Percentiles rank a stretch among this genome's conserved stretches.
Evolutionary conservation across 495 filamentous ascomycete genomes (phyloP).

Genomic region (Aspergillus biplanus): DNA sequence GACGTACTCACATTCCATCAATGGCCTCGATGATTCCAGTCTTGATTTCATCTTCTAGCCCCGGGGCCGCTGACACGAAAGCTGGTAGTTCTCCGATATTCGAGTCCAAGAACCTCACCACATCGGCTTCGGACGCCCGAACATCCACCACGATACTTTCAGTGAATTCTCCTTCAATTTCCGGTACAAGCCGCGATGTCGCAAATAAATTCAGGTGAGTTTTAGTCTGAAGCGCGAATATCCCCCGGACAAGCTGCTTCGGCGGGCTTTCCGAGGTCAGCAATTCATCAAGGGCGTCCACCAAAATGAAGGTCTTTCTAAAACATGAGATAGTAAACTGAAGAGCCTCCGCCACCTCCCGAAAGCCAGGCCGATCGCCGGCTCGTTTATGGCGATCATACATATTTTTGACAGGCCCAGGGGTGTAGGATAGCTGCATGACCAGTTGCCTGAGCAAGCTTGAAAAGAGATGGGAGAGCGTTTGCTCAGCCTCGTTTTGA

Average conservation of each 20-base stretch:
- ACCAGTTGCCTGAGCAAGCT: constrained; percentile 38
- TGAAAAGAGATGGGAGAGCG: constrained; percentile 19
- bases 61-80: constrained; percentile 25
- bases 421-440: constrained; percentile 16
- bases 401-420: constrained; percentile 7
- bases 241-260: constrained; percentile 33
- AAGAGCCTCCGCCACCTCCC: constrained; percentile 30
- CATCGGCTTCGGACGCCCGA: constrained; percentile 34
- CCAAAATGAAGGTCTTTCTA: constrained; percentile 41
- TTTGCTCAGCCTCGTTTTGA: constrained; percentile 32
- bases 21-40: constrained; percentile 27
- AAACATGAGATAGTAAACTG: constrained; percentile 22
- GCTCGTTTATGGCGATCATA: constrained; percentile 11
- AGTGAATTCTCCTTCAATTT: constrained; percentile 31
- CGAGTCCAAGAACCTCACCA: constrained; percentile 36
- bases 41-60: constrained; percentile 29
- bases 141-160: constrained; percentile 31
- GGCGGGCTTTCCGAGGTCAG: constrained; percentile 19
- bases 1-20: constrained; percentile 28
- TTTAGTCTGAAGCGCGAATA: constrained; percentile 35
- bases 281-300: constrained; percentile 54
- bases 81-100: constrained; percentile 31
- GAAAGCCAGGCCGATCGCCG: constrained; percentile 24
- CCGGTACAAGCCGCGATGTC: constrained; percentile 35
- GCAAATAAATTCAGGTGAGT: constrained; percentile 31